Conservation (phyloP, 2,329 filamentous ascomycete genomes). For the Gaeumannomyces sp. region DNA sequence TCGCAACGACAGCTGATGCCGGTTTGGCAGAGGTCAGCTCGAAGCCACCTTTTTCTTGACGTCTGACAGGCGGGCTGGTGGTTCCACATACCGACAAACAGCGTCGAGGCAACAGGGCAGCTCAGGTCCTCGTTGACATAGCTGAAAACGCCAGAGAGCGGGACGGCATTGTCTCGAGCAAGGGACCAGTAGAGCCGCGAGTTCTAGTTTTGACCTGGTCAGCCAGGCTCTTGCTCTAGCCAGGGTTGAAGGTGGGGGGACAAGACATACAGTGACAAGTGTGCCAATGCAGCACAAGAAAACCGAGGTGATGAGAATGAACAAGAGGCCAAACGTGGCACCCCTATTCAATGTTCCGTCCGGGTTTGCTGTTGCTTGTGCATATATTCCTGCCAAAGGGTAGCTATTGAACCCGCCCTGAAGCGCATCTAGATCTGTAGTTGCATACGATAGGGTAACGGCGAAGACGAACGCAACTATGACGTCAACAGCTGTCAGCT, state of each 20-base stretch:
- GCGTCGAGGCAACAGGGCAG: conserved; percentile 52
- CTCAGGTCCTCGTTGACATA: conserved; percentile 46
- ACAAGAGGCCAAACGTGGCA: conserved; percentile 50
- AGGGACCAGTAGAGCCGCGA: conserved; percentile 42
- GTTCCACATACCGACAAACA: conserved; percentile 37
- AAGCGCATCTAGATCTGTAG: conserved; percentile 48
- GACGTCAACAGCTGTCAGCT: conserved; percentile 20
- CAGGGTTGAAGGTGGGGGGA: not conserved
- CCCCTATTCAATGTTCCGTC: conserved; percentile 39
- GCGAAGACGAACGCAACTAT: conserved; percentile 48
- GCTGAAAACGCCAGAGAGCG: conserved; percentile 46
- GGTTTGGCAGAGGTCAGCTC: not conserved
- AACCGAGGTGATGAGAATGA: conserved; percentile 48
- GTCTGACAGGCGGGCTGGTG: not conserved
- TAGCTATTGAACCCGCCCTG: conserved; percentile 45
- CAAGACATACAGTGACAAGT: conserved; percentile 37
- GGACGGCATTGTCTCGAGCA: conserved; percentile 55
- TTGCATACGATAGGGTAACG: conserved; percentile 45
- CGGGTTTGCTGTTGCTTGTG: conserved; percentile 42
- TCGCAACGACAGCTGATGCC: conserved; percentile 36
- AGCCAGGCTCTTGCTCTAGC: conserved; percentile 9
- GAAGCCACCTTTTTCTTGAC: not conserved
- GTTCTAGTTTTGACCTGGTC: conserved; percentile 11
- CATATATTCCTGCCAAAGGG: conserved; percentile 59
- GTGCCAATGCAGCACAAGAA: conserved; percentile 44